phyloP scores from a whole-genome alignment of 805 yeast species.

The Candida verbasci region DNA sequence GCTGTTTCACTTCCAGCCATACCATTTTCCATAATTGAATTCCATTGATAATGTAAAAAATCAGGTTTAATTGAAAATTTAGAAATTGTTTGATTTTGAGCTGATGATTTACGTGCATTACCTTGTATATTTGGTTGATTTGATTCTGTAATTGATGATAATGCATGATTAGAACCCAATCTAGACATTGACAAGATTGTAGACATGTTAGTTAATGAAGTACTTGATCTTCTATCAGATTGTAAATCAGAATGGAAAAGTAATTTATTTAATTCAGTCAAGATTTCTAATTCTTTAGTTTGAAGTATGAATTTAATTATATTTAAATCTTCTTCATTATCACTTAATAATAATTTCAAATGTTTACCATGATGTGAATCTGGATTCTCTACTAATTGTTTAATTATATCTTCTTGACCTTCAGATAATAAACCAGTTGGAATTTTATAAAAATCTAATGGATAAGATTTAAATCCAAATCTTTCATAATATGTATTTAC shows the following conservation, averaged over 20 bases:
- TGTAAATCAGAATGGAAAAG: constrained; percentile 29
- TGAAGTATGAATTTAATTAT: constrained; percentile 28
- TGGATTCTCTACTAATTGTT: constrained; percentile 15
- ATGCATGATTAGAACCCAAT: constrained; percentile 17
- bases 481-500: constrained; percentile 62
- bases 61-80: constrained; percentile 32
- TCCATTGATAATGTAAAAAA: constrained; percentile 6
- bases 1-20: constrained; percentile 8
- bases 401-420: constrained; percentile 15
- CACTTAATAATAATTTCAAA: constrained; percentile 21
- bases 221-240: constrained; percentile 25
- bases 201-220: constrained; percentile 26
- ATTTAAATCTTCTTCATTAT: constrained; percentile 22
- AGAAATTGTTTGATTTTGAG: constrained; percentile 19
- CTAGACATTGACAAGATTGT: constrained; percentile 17
- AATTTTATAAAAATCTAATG: constrained; percentile 30
- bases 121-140: neutral
- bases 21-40: constrained; percentile 6
- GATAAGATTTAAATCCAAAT: constrained; percentile 51
- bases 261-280: constrained; percentile 33
- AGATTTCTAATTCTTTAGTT: constrained; percentile 29
- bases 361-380: constrained; percentile 20
- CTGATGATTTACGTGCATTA: constrained; percentile 24
- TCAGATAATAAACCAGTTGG: constrained; percentile 17
- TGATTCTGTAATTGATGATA: constrained; percentile 18